Base-by-base conservation (phyloP, 768 basidiomycete genomes). In the Candolleomyces aberdarensis region DNA sequence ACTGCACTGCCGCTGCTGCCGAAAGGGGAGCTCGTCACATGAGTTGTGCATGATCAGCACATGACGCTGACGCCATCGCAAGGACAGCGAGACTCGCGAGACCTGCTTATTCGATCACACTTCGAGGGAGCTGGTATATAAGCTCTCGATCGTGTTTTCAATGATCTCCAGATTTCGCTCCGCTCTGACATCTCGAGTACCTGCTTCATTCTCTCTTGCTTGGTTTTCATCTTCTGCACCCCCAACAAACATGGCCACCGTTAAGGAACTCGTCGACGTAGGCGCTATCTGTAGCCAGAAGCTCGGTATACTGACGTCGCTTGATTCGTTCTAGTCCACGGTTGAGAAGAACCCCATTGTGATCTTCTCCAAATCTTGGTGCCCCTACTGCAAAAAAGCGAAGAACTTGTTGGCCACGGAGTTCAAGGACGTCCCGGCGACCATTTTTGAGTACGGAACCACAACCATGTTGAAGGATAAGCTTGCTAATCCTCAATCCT, bases 331-430 rank as follows among this genome's bases (percentile, higher is more conserved):
- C 19, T 67, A 88, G 83, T 62, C 65, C 44, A 70, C 77, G 26
- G 85, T 89, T 62, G 61, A 68, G 4, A 70, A 76, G 15, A 76
- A 85, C 78, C 81, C 80, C 63, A 76, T 87, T 48, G 75, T 76
- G 48, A 80, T 87, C 50, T 88, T 88, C 68, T 85, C 86, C 43
- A 89, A 88, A 74, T 69, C 76, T 6, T 78, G 66, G 46, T 89
- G 87, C 70, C 80, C 81, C 5, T 84, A 75, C 69, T 85, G 83
- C 76, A 72, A 59, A 52, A 66, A 62, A 4, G 79, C 85, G 26
- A 88, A 88, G 68, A 39, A 53, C 0, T 72, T 85, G 22, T 80
- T 88, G 60, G 59, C 60, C 5, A 51, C 40, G 0, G 62, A 81
- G 3, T 84, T 74, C 63, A 74, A 78, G 1, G 64, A 74, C 2